phyloP scores from a whole-genome alignment of 2,329 filamentous ascomycete genomes.

The Colletotrichum tofieldiae region DNA sequence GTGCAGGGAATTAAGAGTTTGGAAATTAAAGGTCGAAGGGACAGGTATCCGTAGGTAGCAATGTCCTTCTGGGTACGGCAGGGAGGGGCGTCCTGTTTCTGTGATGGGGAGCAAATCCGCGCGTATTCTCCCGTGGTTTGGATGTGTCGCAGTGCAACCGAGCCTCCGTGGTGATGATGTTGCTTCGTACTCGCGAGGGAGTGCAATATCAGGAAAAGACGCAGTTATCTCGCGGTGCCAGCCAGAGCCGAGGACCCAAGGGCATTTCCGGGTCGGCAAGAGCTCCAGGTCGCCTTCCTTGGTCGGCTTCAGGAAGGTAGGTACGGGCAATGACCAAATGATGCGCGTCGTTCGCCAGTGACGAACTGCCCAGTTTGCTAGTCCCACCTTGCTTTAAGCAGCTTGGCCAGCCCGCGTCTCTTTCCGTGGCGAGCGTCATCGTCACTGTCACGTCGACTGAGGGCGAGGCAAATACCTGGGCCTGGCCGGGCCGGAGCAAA shows the following conservation, averaged over 20 bases:
- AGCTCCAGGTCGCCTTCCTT: constrained; percentile 1
- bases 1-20: constrained; percentile 8
- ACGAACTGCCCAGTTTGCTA: not conserved
- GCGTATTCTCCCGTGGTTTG: not conserved
- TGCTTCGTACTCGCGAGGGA: not conserved
- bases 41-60: not conserved
- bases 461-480: constrained; percentile 32
- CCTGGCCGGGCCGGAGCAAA: constrained; percentile 18
- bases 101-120: not conserved
- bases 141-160: not conserved
- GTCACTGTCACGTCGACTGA: constrained; percentile 1
- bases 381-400: constrained; percentile 5
- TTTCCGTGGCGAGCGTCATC: constrained; percentile 33
- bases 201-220: not conserved
- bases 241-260: not conserved
- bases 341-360: not conserved
- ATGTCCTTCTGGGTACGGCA: not conserved
- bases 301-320: not conserved
- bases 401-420: constrained; percentile 6
- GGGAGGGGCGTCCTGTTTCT: not conserved
- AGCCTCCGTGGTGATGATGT: not conserved
- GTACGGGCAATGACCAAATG: not conserved
- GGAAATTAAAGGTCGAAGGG: constrained; percentile 34
- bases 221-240: not conserved
- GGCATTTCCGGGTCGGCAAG: not conserved